Conservation (phyloP, 2,329 filamentous ascomycete genomes). For the Lachnellula occidentalis region DNA sequence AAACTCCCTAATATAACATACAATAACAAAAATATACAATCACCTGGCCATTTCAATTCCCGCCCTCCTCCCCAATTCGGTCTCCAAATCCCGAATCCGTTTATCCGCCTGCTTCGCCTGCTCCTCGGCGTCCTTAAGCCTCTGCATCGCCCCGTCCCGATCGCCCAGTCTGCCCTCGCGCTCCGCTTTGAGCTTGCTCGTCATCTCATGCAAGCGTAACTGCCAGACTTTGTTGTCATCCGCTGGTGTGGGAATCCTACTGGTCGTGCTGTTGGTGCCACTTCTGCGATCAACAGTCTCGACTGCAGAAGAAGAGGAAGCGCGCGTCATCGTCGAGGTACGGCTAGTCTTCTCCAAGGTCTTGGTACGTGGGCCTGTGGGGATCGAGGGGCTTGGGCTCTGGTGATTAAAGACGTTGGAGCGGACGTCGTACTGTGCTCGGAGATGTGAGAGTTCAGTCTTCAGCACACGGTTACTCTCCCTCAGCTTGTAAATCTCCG, state of each 20-base stretch:
- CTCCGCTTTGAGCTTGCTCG: conserved; percentile 84
- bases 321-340: conserved; percentile 44
- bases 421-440: conserved; percentile 43
- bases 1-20: no score
- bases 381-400: conserved; percentile 32
- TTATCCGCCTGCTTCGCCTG: conserved; percentile 64
- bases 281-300: conserved; percentile 35
- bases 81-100: background rate
- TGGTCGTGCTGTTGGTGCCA: conserved; percentile 33
- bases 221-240: conserved; percentile 58
- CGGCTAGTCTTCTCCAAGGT: conserved; percentile 17
- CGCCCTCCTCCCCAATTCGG: background rate
- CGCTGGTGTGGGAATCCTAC: background rate
- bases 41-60: background rate
- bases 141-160: conserved; percentile 72
- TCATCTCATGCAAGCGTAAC: conserved; percentile 77
- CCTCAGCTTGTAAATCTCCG: conserved; percentile 56
- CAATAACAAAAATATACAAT: no score
- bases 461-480: conserved; percentile 59
- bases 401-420: conserved; percentile 36
- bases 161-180: conserved; percentile 81
- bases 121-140: conserved; percentile 63
- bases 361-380: conserved; percentile 29
- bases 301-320: conserved; percentile 42
- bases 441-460: conserved; percentile 64